These are phyloP conservation scores for Blastomyces parvus DNA, from an alignment of 2,329 filamentous ascomycete genomes.

Conservation along the genomic window DNA sequence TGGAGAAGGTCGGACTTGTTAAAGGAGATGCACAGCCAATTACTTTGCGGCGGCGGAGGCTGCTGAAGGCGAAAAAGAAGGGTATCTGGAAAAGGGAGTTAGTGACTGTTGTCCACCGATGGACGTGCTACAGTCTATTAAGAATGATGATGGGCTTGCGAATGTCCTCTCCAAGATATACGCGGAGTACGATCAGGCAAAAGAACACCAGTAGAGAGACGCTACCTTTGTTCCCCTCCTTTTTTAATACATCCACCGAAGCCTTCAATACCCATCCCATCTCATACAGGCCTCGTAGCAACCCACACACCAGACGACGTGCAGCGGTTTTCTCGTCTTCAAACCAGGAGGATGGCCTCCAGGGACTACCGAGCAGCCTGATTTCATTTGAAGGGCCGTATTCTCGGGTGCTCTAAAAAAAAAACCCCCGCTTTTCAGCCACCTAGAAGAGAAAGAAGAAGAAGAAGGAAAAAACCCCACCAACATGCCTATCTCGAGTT, in stretches of 20 bases:
- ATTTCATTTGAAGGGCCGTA: conserved; percentile 31
- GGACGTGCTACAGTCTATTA: background rate
- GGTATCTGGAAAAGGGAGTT: conserved; percentile 26
- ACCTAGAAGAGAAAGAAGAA: too few relatives aligned
- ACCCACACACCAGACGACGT: conserved; percentile 24
- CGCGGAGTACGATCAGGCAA: background rate
- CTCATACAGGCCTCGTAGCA: conserved; percentile 28
- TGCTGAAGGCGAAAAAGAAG: conserved; percentile 32
- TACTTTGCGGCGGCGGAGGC: conserved; percentile 26
- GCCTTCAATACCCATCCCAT: conserved; percentile 33
- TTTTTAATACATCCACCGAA: conserved; percentile 29
- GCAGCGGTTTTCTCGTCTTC: conserved; percentile 23
- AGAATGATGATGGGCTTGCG: background rate
- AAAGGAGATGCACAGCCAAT: conserved; percentile 34
- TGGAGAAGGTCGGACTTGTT: conserved; percentile 23
- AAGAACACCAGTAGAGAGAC: conserved; percentile 11
- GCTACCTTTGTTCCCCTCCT: conserved; percentile 7
- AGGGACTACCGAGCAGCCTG: conserved; percentile 31
- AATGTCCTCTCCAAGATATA: background rate
- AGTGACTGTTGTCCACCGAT: background rate
- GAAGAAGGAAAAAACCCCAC: too few relatives aligned
- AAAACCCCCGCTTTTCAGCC: background rate
- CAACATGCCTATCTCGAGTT: background rate
- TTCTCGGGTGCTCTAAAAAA: conserved; percentile 13
- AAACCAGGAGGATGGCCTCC: conserved; percentile 20